Evolutionary conservation across 176 grass and related monocot genomes (phyloP).

Genomic region (Aegilops sharonensis): DNA sequence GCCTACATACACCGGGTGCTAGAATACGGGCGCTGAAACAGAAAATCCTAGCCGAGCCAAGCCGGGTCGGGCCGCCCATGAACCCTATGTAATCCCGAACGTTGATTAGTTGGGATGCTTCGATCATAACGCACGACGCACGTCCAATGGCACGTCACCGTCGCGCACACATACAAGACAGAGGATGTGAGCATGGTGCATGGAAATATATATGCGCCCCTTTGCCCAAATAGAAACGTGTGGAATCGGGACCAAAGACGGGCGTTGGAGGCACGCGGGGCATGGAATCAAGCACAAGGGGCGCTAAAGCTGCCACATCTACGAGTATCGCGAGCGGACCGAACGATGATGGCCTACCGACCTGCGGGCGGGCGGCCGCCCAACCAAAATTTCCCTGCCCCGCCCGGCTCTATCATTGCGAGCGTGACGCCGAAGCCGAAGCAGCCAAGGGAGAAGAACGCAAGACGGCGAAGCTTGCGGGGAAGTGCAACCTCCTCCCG

Average conservation of each 20-base stretch:
- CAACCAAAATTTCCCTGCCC: neutral
- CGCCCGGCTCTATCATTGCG: constrained; percentile 5
- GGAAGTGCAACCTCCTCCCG: neutral
- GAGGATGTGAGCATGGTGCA: neutral
- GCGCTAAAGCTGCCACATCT: constrained; percentile 28
- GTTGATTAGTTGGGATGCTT: neutral
- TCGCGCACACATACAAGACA: neutral
- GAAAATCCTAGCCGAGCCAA: neutral
- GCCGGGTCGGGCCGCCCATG: neutral
- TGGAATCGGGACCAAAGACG: constrained; percentile 17
- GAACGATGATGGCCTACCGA: neutral
- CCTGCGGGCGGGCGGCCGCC: neutral
- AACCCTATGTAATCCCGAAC: neutral
- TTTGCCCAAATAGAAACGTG: constrained; percentile 18
- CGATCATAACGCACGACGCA: neutral
- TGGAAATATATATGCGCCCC: neutral
- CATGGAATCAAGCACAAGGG: neutral
- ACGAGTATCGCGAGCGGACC: neutral
- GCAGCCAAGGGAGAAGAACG: neutral
- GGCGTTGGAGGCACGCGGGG: neutral
- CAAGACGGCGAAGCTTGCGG: neutral
- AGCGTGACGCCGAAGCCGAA: neutral
- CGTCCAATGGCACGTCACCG: neutral
- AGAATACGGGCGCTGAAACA: neutral
- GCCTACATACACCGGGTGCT: no score